Evolutionary conservation across 192 early-diverging fungal species (phyloP), one percentile per base, ranked within the genome.

Genomic region (Dissophora ornata): DNA sequence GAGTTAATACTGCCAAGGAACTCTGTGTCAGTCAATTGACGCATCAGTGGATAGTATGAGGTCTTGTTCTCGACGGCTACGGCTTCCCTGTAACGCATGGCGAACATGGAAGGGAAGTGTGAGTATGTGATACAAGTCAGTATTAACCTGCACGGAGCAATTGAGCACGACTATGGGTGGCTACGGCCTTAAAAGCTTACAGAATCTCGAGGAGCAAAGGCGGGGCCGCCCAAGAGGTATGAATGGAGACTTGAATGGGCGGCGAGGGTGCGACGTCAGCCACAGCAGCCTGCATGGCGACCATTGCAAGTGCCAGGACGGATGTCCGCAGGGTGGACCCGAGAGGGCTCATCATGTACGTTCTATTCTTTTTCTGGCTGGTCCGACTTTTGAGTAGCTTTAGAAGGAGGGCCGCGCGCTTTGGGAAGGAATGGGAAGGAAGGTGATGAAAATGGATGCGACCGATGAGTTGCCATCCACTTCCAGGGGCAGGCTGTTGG

Each of bases 201-300:
- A 92, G 67, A 28, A 93, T 87, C 80, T 96, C 94, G 15, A 95
- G 85, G 0, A 86, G 61, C 29, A 92, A 80, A 25, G 91, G 87
- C 9, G 94, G 89, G 0, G 92, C 88, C 2, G 60, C 67, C 87
- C 94, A 94, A 36, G 82, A 68, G 7, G 89, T 74, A 32, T 79
- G 62, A 10, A 90, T 62, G 29, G 69, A 69, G 15, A 71, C 77
- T 53, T 83, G 63, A 44, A 90, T 82, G 8, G 87, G 83, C 4
- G 89, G 86, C 2, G 87, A 67, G 8, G 63, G 44, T 6, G 54
- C 49, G 28, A 47, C 34, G 21, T 73, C 52, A 16, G 71, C 48
- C 32, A 46, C 42, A 42, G 49, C 36, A 16, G 46, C 57, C 29
- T 66, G 56, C 30, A 75, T 45, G 55, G 71, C 63, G 22, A 75